Conservation (phyloP, 1,139 yeast genomes). For the Arxiozyma telluris region DNA sequence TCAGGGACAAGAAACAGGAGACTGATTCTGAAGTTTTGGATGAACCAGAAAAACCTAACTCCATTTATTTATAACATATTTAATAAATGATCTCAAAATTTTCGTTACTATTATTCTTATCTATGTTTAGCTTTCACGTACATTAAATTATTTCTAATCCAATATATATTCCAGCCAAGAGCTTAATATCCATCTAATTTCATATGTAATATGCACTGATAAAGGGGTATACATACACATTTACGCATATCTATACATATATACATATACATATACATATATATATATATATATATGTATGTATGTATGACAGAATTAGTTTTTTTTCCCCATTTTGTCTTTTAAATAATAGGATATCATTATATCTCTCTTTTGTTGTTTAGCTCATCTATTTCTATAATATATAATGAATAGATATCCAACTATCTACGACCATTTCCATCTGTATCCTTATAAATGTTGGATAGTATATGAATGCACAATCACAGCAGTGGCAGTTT, state of each 20-base stretch:
- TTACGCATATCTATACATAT: too few species aligned
- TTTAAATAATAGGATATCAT: too few species aligned
- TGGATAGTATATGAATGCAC: conserved; percentile 86
- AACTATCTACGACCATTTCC: neutral
- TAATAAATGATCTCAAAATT: neutral
- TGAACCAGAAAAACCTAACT: conserved; percentile 12
- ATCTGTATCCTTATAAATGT: conserved; percentile 33
- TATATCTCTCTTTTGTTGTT: too few species aligned
- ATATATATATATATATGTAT: too few species aligned
- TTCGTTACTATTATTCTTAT: neutral
- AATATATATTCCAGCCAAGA: neutral
- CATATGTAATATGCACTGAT: too few species aligned
- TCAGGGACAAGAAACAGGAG: neutral
- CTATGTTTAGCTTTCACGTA: neutral
- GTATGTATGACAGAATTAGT: too few species aligned
- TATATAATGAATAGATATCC: neutral
- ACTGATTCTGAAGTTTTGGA: neutral
- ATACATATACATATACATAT: too few species aligned
- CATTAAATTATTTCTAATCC: too few species aligned
- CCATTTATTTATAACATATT: neutral
- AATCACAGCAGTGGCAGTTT: conserved; percentile 90
- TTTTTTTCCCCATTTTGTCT: neutral
- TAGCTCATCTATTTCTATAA: too few species aligned
- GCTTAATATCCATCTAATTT: neutral
- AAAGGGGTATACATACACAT: too few species aligned